Base-by-base conservation (phyloP, 179 eudicot species). In the Beta corolliflora region DNA sequence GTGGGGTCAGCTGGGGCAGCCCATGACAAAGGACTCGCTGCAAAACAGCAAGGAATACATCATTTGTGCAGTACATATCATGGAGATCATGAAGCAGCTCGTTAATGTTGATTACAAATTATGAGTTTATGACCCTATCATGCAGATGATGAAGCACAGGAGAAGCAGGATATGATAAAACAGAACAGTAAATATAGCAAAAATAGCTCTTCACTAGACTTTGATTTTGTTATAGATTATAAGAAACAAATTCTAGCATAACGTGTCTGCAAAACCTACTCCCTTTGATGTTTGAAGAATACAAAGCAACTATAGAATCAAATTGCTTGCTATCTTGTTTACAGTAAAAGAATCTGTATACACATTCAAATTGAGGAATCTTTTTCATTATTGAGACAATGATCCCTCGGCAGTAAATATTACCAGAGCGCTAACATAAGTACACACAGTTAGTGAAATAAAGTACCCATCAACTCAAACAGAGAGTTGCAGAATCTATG, bases 11-110 rank as follows among this genome's bases (percentile, higher is more conserved):
- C 83, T 60, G 91, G 88, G 81, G 81, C 82, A 9, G 77, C 85
- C 89, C 89, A 90, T 53, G 93, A 55, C 36, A 90, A 69, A 53
- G 91, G 92, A 73, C 73, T 83, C 9, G 67, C 95, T 92, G 91
- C 86, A 82, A 76, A 46, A 67, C 53, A 61, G 68, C 59, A 64
- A 12, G 52, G 4, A 54, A 36, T 59, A 44, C 59, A 75, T 66
- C 7, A 64, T 60, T 72, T 31, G 53, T 18, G 73, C 10, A 11
- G 23, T 21, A 41, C 5, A 69, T 9, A n/a, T 52, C 8, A 5
- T 36, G 41, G 41, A 36, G 41, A 36, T 36, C 41, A 50, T 50
- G 21, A 9, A 21, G 4, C 36, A 52, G 41, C 18, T 50, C 41
- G 7, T 23, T 46, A 50, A 25, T 23, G 12, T 65, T 10, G 64